A percentile compares a stretch with the other conserved stretches of the same genome.
phyloP scores from a whole-genome alignment of 163 green algal genomes.

The Coccomyxa subellipsoidea region DNA sequence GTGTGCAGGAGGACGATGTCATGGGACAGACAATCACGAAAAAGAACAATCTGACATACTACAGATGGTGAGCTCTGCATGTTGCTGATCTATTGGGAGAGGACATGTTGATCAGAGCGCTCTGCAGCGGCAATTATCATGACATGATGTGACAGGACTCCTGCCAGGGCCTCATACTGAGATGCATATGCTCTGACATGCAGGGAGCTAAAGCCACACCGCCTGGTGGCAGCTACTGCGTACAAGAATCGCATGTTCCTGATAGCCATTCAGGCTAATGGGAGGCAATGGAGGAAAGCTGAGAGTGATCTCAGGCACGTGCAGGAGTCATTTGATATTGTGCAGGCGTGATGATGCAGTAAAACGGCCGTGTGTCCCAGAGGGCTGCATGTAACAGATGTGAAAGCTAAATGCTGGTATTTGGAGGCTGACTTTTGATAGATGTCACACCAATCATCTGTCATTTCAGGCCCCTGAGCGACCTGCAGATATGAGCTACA shows the following conservation, averaged over 20 bases:
- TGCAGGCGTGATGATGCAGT: background rate
- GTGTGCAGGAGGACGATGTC: conserved; percentile 69
- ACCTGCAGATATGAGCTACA: too few species aligned
- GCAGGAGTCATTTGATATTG: conserved; percentile 48
- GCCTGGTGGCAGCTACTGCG: conserved; percentile 75
- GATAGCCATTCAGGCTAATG: conserved; percentile 57
- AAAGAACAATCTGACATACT: conserved; percentile 57
- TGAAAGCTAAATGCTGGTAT: too few species aligned
- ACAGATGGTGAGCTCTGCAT: conserved; percentile 43
- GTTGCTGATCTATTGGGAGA: background rate
- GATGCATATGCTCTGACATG: too few species aligned
- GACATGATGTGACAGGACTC: too few species aligned
- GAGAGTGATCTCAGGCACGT: conserved; percentile 51
- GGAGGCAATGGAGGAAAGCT: conserved; percentile 66
- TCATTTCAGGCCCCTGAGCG: too few species aligned
- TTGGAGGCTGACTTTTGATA: too few species aligned
- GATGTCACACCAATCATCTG: too few species aligned
- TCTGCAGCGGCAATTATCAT: too few species aligned
- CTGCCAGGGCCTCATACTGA: too few species aligned
- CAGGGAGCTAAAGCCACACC: conserved; percentile 65
- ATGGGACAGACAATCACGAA: conserved; percentile 45
- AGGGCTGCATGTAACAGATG: too few species aligned
- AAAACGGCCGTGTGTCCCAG: too few species aligned
- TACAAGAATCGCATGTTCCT: conserved; percentile 86
- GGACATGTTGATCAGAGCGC: background rate